phyloP scores from a whole-genome alignment of 2,329 filamentous ascomycete species.

The Exutisphaerella laricina region DNA sequence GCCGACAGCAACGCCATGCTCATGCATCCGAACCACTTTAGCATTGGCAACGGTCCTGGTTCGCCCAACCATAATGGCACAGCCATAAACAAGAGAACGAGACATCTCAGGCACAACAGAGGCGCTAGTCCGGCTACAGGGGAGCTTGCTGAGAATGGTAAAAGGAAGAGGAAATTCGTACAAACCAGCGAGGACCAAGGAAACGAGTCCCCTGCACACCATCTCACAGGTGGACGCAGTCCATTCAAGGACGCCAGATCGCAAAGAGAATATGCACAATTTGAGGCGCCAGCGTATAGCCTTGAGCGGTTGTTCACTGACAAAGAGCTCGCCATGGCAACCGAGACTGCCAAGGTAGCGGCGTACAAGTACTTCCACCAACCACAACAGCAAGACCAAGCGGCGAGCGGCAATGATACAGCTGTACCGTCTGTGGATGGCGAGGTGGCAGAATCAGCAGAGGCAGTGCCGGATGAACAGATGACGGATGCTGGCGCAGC shows the following conservation, averaged over 20 bases:
- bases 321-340: conserved; percentile 58
- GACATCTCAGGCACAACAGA: conserved; percentile 54
- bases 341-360: conserved; percentile 56
- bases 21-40: conserved; percentile 61
- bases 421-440: conserved; percentile 29
- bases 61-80: conserved; percentile 54
- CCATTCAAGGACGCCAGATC: conserved; percentile 51
- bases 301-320: conserved; percentile 62
- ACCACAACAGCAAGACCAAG: conserved; percentile 29
- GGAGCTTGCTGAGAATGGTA: conserved; percentile 42
- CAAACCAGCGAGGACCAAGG: conserved; percentile 52
- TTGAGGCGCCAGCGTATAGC: conserved; percentile 54
- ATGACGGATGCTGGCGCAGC: conserved; percentile 22
- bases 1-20: conserved; percentile 61
- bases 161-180: conserved; percentile 54
- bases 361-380: conserved; percentile 55
- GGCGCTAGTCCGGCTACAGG: conserved; percentile 25
- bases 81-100: conserved; percentile 52
- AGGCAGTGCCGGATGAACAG: conserved; percentile 23
- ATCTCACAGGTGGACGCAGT: conserved; percentile 43
- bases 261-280: conserved; percentile 49
- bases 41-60: conserved; percentile 55
- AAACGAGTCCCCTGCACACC: conserved; percentile 53
- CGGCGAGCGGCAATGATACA: conserved; percentile 25
- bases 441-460: conserved; percentile 26